Evolutionary conservation across 2,329 filamentous ascomycete species (phyloP).

Genomic region (Alternaria atra): DNA sequence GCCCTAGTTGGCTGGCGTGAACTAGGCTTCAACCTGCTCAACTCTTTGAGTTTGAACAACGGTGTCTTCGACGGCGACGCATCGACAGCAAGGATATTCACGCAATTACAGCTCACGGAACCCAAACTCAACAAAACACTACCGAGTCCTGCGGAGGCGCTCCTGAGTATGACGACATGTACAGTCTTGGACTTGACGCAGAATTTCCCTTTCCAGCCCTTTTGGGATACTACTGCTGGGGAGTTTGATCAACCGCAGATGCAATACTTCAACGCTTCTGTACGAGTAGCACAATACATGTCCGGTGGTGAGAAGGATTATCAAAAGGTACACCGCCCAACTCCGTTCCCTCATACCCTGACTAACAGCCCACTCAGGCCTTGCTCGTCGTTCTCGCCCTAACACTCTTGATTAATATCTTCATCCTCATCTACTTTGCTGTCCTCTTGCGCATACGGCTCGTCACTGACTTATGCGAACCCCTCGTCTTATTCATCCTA

Average conservation of each 20-base stretch:
- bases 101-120: constrained; percentile 8
- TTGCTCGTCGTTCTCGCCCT: constrained; percentile 9
- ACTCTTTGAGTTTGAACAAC: constrained; percentile 15
- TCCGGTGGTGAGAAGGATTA: constrained; percentile 14
- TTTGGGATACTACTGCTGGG: neutral
- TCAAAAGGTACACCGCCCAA: constrained; percentile 2
- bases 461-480: constrained; percentile 18
- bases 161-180: constrained; percentile 9
- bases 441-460: constrained; percentile 10
- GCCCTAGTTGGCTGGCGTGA: constrained; percentile 9
- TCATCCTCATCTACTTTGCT: constrained; percentile 14
- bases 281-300: constrained; percentile 20
- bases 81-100: constrained; percentile 12
- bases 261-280: constrained; percentile 14
- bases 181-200: constrained; percentile 13
- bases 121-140: constrained; percentile 9
- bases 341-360: neutral
- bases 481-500: constrained; percentile 11
- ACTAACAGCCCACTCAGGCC: neutral
- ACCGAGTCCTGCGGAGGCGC: constrained; percentile 8
- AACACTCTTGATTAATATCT: constrained; percentile 10
- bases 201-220: constrained; percentile 8
- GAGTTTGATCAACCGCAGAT: neutral
- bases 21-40: constrained; percentile 13
- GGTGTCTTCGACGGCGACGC: constrained; percentile 18